A percentile compares a stretch with the other conserved stretches of the same genome.
These are phyloP conservation scores for Kwoniella dejecticola DNA, from an alignment of 768 basidiomycete species.

Conservation along the genomic window DNA sequence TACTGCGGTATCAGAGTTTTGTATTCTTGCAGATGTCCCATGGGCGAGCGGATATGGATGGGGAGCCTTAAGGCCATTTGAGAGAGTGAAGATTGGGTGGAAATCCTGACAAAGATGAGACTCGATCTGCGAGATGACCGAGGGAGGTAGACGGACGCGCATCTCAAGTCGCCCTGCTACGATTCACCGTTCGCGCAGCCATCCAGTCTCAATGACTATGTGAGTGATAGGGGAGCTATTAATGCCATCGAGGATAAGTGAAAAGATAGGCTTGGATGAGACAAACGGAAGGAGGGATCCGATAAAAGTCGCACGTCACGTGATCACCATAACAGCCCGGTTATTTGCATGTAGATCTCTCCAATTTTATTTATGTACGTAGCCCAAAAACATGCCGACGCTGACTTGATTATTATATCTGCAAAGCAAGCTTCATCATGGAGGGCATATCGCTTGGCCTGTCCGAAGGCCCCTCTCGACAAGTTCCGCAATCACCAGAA, in stretches of 20 bases:
- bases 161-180: no score
- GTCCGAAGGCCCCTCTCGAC: neutral
- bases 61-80: neutral
- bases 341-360: no score
- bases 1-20: neutral
- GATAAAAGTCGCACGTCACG: neutral
- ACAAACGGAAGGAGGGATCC: no score
- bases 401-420: no score
- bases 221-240: no score
- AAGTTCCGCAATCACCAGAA: neutral
- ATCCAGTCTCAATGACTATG: no score
- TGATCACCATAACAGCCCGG: neutral
- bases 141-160: constrained; percentile 16
- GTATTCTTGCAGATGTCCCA: neutral
- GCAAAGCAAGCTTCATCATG: neutral
- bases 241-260: no score
- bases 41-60: neutral
- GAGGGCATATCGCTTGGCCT: constrained; percentile 3
- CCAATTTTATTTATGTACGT: no score
- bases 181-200: no score
- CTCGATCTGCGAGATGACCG: constrained; percentile 23
- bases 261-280: no score
- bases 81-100: constrained; percentile 12
- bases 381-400: no score
- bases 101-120: constrained; percentile 18